These are phyloP conservation scores for Cochliopodium minus DNA, from an alignment of 208 protist species.

Conservation along the genomic window DNA sequence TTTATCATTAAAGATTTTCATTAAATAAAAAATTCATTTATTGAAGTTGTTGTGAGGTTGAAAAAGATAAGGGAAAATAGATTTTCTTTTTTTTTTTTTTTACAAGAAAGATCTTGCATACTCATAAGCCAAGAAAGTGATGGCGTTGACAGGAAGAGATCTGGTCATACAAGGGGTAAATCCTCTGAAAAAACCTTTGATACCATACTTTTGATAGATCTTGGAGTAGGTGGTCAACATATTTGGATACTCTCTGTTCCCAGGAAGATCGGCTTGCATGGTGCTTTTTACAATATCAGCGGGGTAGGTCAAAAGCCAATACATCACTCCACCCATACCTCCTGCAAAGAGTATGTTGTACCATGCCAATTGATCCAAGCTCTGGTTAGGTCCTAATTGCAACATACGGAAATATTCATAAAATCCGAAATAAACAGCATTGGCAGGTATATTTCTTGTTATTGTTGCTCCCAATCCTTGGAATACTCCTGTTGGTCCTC, in stretches of 20 bases:
- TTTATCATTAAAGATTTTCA: too few species aligned
- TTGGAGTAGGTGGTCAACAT: too few species aligned
- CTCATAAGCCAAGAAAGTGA: slow-evolving; percentile 4
- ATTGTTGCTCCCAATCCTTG: too few species aligned
- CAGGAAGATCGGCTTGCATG: background rate
- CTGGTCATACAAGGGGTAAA: background rate
- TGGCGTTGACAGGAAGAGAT: slow-evolving; percentile 3
- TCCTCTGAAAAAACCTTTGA: background rate
- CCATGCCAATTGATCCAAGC: too few species aligned
- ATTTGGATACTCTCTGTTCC: background rate
- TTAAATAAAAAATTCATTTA: too few species aligned
- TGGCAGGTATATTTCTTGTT: too few species aligned
- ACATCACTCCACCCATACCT: background rate
- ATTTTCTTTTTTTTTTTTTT: background rate
- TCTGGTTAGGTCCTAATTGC: too few species aligned
- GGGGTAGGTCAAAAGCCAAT: background rate
- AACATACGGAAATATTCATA: too few species aligned
- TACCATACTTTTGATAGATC: background rate
- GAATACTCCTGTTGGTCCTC: too few species aligned
- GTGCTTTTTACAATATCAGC: background rate
- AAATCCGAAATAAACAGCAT: too few species aligned
- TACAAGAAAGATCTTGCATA: background rate
- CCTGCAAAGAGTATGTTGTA: background rate
- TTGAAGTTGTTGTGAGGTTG: too few species aligned
- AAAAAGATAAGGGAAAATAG: too few species aligned